phyloP scores from a whole-genome alignment of 129 eudicot species.

The Centrapalus pauciflorus region DNA sequence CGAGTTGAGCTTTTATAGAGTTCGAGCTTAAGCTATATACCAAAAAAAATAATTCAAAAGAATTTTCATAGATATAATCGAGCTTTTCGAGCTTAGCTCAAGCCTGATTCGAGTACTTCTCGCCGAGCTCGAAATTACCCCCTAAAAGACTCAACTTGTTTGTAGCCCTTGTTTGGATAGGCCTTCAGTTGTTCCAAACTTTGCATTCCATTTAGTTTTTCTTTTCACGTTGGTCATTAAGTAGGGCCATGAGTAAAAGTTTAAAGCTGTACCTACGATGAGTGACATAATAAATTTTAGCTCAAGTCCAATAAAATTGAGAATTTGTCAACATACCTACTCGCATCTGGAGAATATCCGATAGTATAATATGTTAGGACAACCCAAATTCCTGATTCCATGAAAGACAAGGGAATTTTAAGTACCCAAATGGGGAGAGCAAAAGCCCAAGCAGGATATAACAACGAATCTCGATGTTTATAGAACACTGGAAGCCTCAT shows the following conservation, averaged over 20 bases:
- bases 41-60: no score
- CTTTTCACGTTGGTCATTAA: no score
- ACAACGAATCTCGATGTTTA: constrained; percentile 24
- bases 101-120: no score
- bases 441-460: constrained; percentile 29
- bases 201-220: not conserved
- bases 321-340: constrained; percentile 1
- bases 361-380: constrained; percentile 22
- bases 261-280: not conserved
- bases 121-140: no score
- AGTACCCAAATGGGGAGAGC: constrained; percentile 27
- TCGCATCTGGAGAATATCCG: constrained; percentile 25
- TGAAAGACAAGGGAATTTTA: constrained; percentile 17
- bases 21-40: no score
- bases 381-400: constrained; percentile 29
- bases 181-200: not conserved
- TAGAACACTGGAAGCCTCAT: constrained; percentile 27
- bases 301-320: not conserved
- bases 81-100: no score
- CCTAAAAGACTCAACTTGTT: no score
- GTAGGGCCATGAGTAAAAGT: no score
- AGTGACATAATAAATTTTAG: not conserved
- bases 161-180: not conserved
- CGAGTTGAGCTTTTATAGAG: no score
- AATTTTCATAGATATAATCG: no score